Base-by-base conservation (phyloP, 2,329 filamentous ascomycete species). In the Dryadomyces sulphureus region DNA sequence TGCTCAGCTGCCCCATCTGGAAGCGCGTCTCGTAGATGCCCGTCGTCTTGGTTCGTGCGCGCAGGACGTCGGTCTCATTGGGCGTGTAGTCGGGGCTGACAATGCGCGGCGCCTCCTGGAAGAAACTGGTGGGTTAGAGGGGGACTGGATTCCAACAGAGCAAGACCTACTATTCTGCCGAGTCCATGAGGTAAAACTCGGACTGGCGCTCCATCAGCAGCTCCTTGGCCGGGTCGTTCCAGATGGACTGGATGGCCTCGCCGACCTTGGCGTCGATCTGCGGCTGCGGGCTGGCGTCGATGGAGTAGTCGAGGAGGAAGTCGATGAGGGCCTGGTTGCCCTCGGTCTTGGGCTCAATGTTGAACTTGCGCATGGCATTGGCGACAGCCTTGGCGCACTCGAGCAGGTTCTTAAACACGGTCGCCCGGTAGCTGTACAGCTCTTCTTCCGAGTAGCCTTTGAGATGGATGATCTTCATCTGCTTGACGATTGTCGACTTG, bases 401-500 rank as follows among this genome's bases (percentile, higher is more conserved):
- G 55, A 96, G 77, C 49, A 98, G 73, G 62, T 98, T 98, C 68
- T 98, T 98, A 71, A 94, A 98, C 50, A 98, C 88, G 30, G 92
- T 96, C 51, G 94, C 78, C 49, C 92, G 84, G 68, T 96, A 96
- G 61, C 94, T 82, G 57, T 84, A 84, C 43, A 96, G 73, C 65
- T 98, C 92, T 57, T 96, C 90, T 54, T 87, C 79, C 11, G 86
- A 89, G 65, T 98, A 98, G 50, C 92, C 92, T 66, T 95, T 94
- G 58, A 96, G 83, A 60, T 98, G 92, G 59, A 98, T 96, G 57
- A 98, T 98, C 68, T 96, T 98, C 92, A 98, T 98, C 72, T 96
- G 92, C 66, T 98, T 98, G 55, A 98, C 92, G 58, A 98, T 96
- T 9, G 92, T 98, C 48, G 90, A 96, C 67, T 98, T 98, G 55